Conservation (phyloP, 2,329 filamentous ascomycete species). For the Colletotrichum sp. region DNA sequence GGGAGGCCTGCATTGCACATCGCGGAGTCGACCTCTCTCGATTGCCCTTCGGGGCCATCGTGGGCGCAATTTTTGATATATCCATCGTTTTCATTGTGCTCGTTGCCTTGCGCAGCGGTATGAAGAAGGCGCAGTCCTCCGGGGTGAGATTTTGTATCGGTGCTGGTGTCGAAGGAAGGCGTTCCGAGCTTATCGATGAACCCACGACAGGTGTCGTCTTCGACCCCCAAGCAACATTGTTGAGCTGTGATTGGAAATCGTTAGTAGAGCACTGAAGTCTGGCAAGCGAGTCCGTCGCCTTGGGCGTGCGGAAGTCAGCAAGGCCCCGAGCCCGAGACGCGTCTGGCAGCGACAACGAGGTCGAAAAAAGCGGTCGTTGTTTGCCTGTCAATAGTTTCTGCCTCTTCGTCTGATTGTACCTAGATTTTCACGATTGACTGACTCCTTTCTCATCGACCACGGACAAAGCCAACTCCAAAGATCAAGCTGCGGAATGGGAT, state of each 20-base stretch:
- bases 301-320: not conserved
- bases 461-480: not conserved
- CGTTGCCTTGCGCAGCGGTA: slow-evolving; percentile 22
- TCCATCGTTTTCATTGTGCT: slow-evolving; percentile 26
- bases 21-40: slow-evolving; percentile 25
- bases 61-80: slow-evolving; percentile 19
- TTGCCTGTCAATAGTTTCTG: not conserved
- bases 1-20: slow-evolving; percentile 59
- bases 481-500: not conserved
- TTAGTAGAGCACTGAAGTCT: too few relatives aligned
- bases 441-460: not conserved
- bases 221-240: too few relatives aligned
- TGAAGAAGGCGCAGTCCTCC: not conserved
- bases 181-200: too few relatives aligned
- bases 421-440: not conserved
- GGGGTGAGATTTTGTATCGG: too few relatives aligned
- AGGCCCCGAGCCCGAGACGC: not conserved
- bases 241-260: too few relatives aligned
- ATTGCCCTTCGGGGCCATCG: slow-evolving; percentile 23
- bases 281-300: too few relatives aligned
- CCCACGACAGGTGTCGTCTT: too few relatives aligned
- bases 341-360: not conserved
- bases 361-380: not conserved
- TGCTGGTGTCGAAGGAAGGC: too few relatives aligned
- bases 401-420: not conserved